A percentile compares a stretch with the other conserved stretches of the same genome.
These are phyloP conservation scores for Trypethelium eluteriae DNA, from an alignment of 495 filamentous ascomycete genomes.

Conservation along the genomic window DNA sequence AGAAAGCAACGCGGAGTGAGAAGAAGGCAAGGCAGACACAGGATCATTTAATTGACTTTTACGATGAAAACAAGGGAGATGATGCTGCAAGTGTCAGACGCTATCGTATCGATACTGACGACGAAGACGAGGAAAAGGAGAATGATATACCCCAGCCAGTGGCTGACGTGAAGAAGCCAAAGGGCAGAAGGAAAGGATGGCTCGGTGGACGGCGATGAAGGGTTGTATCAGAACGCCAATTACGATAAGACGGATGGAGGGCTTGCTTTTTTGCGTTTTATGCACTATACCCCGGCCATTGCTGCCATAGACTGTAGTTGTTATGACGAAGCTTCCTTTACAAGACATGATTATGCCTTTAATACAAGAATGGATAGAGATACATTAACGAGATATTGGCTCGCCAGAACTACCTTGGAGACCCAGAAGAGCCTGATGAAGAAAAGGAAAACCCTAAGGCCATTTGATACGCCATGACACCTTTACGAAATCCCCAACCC, in stretches of 20 bases:
- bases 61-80: slow-evolving; percentile 6
- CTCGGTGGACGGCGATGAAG: background rate
- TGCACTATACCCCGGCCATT: background rate
- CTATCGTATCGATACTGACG: background rate
- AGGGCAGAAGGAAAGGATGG: background rate
- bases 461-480: too few species aligned
- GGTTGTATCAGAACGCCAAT: background rate
- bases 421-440: too few species aligned
- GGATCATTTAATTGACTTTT: slow-evolving; percentile 1
- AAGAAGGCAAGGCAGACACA: slow-evolving; percentile 6
- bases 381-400: background rate
- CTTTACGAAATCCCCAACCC: too few species aligned
- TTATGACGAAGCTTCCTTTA: background rate
- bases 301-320: background rate
- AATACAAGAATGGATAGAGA: background rate
- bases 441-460: too few species aligned
- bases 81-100: slow-evolving; percentile 1
- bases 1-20: slow-evolving; percentile 1
- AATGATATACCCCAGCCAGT: background rate
- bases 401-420: too few species aligned
- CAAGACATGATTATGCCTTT: too few species aligned
- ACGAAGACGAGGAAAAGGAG: background rate
- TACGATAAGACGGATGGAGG: background rate
- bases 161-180: background rate
- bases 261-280: background rate